Evolutionary conservation across 2,329 filamentous ascomycete genomes (phyloP).

Genomic region (Cordyceps cateniannulata): DNA sequence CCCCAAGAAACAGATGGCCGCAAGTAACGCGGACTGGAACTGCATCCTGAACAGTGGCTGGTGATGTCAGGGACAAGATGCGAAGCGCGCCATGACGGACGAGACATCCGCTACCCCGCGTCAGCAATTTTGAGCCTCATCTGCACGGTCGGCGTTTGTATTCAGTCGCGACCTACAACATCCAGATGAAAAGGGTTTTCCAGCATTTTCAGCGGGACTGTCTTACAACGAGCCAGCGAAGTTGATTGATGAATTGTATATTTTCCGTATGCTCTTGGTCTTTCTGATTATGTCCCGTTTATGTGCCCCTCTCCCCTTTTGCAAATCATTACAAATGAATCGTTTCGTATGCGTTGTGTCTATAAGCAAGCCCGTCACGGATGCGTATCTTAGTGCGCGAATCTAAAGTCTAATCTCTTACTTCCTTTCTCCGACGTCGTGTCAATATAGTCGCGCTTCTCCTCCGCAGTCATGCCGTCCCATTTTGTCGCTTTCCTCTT

Average conservation of each 20-base stretch:
- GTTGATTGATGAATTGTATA: too few species aligned
- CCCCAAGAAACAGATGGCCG: not conserved
- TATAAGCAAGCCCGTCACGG: too few species aligned
- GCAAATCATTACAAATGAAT: too few species aligned
- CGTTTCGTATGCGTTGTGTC: too few species aligned
- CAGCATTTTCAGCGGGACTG: too few species aligned
- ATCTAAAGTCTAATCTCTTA: slow-evolving; percentile 32
- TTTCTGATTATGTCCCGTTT: too few species aligned
- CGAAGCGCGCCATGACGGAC: too few species aligned
- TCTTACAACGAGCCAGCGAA: too few species aligned
- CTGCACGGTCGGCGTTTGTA: not conserved
- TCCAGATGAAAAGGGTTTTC: too few species aligned
- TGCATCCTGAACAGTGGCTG: not conserved
- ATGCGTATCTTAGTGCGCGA: slow-evolving; percentile 23
- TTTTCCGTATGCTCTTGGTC: too few species aligned
- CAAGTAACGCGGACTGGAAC: not conserved
- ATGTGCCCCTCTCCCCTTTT: too few species aligned
- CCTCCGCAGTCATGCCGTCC: slow-evolving; percentile 37
- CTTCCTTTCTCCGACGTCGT: slow-evolving; percentile 34
- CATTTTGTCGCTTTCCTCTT: slow-evolving; percentile 32
- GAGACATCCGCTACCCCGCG: not conserved
- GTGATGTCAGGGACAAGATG: not conserved
- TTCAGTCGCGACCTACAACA: not conserved
- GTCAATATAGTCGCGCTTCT: slow-evolving; percentile 20
- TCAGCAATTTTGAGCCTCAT: not conserved